phyloP scores from a whole-genome alignment of 1,284 basidiomycete genomes.

The Entoloma clypeatum region DNA sequence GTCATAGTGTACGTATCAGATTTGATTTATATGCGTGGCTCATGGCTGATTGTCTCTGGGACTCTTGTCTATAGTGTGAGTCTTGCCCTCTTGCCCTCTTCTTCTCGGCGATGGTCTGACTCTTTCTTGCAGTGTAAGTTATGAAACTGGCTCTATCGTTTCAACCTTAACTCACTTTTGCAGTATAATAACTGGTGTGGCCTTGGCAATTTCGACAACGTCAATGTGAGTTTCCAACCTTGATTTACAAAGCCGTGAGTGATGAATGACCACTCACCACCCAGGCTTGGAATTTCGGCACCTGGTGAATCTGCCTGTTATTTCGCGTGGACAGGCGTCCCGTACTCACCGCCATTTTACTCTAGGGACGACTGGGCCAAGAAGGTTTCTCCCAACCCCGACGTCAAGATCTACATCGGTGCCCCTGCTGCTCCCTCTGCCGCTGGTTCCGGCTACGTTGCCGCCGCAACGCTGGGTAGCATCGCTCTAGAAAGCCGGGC shows the following conservation, averaged over 20 bases:
- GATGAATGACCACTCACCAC: background rate
- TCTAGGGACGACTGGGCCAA: slow-evolving; percentile 62
- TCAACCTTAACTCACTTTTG: slow-evolving; percentile 1
- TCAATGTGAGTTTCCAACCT: slow-evolving; percentile 30
- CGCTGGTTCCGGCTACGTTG: slow-evolving; percentile 50
- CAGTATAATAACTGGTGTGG: slow-evolving; percentile 53
- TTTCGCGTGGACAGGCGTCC: no score
- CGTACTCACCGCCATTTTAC: background rate
- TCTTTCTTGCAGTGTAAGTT: slow-evolving; percentile 14
- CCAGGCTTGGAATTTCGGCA: slow-evolving; percentile 48
- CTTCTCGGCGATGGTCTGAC: background rate
- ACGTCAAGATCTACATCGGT: slow-evolving; percentile 63
- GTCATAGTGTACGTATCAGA: slow-evolving; percentile 9
- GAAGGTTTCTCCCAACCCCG: slow-evolving; percentile 49
- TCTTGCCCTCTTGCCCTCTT: background rate
- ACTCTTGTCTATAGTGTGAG: slow-evolving; percentile 20
- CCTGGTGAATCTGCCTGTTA: no score
- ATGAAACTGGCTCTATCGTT: background rate
- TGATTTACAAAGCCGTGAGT: background rate
- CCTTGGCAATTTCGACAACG: slow-evolving; percentile 37
- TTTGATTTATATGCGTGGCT: slow-evolving; percentile 9
- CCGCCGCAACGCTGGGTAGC: slow-evolving; percentile 39
- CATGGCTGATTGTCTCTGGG: background rate
- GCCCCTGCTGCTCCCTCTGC: slow-evolving; percentile 50
- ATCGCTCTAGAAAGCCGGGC: slow-evolving; percentile 43